Conservation (phyloP, 116 monocot species). For the Thalassia testudinum region DNA sequence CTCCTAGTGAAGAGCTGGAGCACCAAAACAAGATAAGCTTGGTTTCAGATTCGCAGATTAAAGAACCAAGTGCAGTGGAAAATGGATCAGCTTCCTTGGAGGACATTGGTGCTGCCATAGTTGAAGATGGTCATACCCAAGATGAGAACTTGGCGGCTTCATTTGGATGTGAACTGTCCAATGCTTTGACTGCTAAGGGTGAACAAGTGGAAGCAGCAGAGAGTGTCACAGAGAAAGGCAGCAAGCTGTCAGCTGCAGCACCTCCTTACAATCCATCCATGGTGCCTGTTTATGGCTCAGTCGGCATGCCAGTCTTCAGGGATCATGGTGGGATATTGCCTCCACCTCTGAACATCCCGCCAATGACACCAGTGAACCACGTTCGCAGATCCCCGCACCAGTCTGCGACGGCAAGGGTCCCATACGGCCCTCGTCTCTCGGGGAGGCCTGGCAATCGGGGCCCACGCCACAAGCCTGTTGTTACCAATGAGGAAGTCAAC, state of each 20-base stretch:
- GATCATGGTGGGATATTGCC: slow-evolving; percentile 66
- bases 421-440: slow-evolving; percentile 80
- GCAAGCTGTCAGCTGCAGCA: slow-evolving; percentile 86
- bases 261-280: slow-evolving; percentile 67
- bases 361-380: slow-evolving; percentile 30
- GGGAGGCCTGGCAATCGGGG: slow-evolving; percentile 52
- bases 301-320: slow-evolving; percentile 37
- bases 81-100: slow-evolving; percentile 3
- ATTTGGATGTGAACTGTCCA: slow-evolving; percentile 32
- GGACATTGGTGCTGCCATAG: slow-evolving; percentile 2
- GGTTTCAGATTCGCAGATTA: too few relatives aligned
- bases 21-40: too few relatives aligned
- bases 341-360: slow-evolving; percentile 53
- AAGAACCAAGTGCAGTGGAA: background rate
- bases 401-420: slow-evolving; percentile 76
- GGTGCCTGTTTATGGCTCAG: slow-evolving; percentile 50
- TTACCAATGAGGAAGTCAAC: slow-evolving; percentile 28
- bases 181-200: slow-evolving; percentile 12
- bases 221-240: slow-evolving; percentile 30
- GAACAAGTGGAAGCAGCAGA: slow-evolving; percentile 27
- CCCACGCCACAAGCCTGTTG: slow-evolving; percentile 32
- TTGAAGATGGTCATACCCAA: background rate
- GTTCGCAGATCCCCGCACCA: slow-evolving; percentile 69
- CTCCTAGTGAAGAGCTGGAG: background rate
- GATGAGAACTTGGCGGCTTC: slow-evolving; percentile 15